phyloP scores from a whole-genome alignment of 371 early-diverging fungal species.

The Coemansia linderi region DNA sequence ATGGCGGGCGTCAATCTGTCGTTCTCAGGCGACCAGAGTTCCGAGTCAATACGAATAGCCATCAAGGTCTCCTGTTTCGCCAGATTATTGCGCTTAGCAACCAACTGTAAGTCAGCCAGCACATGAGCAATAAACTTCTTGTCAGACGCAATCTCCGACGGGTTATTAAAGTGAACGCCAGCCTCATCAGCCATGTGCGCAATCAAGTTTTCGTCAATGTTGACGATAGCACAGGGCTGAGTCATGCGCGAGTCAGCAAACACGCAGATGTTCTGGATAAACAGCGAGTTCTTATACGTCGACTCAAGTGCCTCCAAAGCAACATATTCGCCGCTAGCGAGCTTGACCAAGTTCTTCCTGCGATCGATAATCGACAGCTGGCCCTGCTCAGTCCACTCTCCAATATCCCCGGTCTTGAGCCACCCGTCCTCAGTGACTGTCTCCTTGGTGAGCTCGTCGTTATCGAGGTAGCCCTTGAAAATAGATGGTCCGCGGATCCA shows the following conservation, averaged over 20 bases:
- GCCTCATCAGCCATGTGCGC: conserved; percentile 31
- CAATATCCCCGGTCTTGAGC: conserved; percentile 96
- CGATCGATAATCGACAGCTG: conserved; percentile 79
- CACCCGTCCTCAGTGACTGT: conserved; percentile 84
- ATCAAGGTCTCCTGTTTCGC: conserved; percentile 75
- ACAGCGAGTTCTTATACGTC: conserved; percentile 77
- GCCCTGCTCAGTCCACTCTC: conserved; percentile 73
- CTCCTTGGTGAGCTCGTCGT: conserved; percentile 74
- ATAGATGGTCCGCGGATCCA: conserved; percentile 83
- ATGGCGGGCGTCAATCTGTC: conserved; percentile 86
- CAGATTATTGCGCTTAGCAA: conserved; percentile 61
- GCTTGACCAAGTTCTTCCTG: conserved; percentile 87
- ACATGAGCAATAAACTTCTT: conserved; percentile 29
- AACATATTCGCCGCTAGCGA: conserved; percentile 92
- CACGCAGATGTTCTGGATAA: conserved; percentile 82
- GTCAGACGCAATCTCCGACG: conserved; percentile 30
- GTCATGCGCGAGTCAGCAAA: conserved; percentile 67
- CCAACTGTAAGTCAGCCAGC: conserved; percentile 58
- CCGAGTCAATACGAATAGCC: conserved; percentile 67
- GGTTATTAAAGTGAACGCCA: conserved; percentile 32
- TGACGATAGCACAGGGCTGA: conserved; percentile 53
- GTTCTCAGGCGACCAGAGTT: conserved; percentile 90
- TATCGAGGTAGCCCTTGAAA: conserved; percentile 76
- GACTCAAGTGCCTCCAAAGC: conserved; percentile 97
- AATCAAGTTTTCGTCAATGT: conserved; percentile 46